phyloP scores from a whole-genome alignment of 1,284 basidiomycete species.

The Puccinia novopanici region DNA sequence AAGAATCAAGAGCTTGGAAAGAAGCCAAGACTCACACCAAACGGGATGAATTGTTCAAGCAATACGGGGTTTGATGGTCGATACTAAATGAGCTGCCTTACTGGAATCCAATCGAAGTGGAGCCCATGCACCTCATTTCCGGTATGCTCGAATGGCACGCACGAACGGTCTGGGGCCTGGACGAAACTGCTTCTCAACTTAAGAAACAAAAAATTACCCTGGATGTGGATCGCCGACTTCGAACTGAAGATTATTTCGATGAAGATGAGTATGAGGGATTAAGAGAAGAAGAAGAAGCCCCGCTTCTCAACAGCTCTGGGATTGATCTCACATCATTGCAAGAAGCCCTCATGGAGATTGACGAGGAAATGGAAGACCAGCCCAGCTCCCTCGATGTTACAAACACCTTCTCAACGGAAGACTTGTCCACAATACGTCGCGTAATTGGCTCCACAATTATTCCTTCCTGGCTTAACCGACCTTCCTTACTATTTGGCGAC shows the following conservation, averaged over 20 bases:
- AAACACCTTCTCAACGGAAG: conserved; percentile 21
- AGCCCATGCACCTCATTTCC: conserved; percentile 35
- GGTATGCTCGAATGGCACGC: conserved; percentile 25
- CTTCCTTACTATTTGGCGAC: conserved; percentile 26
- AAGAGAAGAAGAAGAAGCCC: conserved; percentile 1
- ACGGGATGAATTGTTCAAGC: conserved; percentile 6
- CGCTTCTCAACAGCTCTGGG: neutral
- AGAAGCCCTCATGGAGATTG: conserved; percentile 34
- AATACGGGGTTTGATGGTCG: conserved; percentile 27
- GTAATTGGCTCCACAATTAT: neutral
- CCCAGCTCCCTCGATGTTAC: neutral
- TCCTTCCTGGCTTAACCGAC: conserved; percentile 37
- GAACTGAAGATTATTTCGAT: conserved; percentile 22
- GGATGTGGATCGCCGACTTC: neutral
- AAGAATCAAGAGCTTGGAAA: conserved; percentile 28
- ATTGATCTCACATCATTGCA: conserved; percentile 19
- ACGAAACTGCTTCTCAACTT: conserved; percentile 4
- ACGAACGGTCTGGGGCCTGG: conserved; percentile 5
- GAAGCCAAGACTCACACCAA: conserved; percentile 24
- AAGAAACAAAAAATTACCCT: neutral
- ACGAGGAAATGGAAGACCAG: neutral
- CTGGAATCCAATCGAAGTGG: conserved; percentile 32
- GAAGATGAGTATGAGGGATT: conserved; percentile 36
- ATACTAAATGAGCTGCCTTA: conserved; percentile 31
- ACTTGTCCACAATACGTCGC: conserved; percentile 29